Percentiles rank a stretch among this genome's conserved stretches.
phyloP scores from a whole-genome alignment of 371 early-diverging fungal species.

The Mortierella sp. region DNA sequence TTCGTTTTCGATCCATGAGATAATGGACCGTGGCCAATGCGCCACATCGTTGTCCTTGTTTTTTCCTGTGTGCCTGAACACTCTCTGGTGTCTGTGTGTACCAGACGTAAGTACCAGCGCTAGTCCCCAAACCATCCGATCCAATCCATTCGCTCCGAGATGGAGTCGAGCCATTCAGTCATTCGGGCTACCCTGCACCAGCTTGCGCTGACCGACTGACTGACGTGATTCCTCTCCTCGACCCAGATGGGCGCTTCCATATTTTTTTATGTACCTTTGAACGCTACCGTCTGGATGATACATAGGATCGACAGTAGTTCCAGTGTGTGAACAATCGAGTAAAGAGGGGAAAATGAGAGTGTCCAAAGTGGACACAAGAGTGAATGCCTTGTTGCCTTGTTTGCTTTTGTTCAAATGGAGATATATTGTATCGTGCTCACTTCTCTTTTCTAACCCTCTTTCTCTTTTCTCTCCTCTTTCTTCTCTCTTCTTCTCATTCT shows the following conservation, averaged over 20 bases:
- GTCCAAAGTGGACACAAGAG: not conserved
- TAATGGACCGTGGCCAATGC: conserved; percentile 25
- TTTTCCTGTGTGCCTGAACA: conserved; percentile 20
- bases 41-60: not conserved
- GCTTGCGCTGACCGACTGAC: not conserved
- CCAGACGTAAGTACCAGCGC: not conserved
- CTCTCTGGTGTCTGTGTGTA: not conserved
- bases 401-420: no score
- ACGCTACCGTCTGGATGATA: not conserved
- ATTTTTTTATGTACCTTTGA: conserved; percentile 2
- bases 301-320: not conserved
- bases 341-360: not conserved
- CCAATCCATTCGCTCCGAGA: not conserved
- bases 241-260: not conserved
- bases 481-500: not conserved
- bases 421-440: no score
- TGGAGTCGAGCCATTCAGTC: not conserved
- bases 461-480: not conserved
- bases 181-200: no score
- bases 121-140: conserved; percentile 2
- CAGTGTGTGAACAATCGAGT: not conserved
- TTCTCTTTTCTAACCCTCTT: no score
- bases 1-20: conserved; percentile 7
- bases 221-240: not conserved
- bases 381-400: not conserved